Conservation (phyloP, 371 early-diverging fungal genomes). For the Zychaea mexicana region DNA sequence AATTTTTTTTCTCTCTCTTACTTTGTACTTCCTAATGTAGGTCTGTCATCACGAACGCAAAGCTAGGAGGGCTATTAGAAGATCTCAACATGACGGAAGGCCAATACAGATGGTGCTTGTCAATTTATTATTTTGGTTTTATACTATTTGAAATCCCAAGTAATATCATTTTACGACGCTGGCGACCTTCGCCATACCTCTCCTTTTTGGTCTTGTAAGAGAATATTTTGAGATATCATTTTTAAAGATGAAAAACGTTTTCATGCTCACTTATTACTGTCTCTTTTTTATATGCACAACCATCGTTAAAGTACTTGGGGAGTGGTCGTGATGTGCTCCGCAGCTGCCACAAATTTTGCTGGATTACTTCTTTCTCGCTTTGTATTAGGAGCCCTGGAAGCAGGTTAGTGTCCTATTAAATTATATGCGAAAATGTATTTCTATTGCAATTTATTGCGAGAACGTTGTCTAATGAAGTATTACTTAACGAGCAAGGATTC, state of each 20-base stretch:
- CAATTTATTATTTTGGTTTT: conserved; percentile 20
- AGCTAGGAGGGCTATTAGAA: conserved; percentile 29
- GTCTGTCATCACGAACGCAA: conserved; percentile 43
- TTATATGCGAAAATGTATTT: no score
- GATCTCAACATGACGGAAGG: conserved; percentile 24
- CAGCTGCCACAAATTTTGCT: conserved; percentile 22
- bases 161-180: conserved; percentile 32
- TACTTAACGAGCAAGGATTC: no score
- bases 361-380: conserved; percentile 10
- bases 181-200: conserved; percentile 15
- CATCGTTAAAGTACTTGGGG: conserved; percentile 25
- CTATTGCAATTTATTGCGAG: no score
- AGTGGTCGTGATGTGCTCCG: conserved; percentile 20
- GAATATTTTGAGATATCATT: no score
- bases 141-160: conserved; percentile 38
- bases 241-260: neutral
- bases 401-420: no score
- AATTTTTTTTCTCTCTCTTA: no score
- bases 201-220: conserved; percentile 28
- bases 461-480: no score
- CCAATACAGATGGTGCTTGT: conserved; percentile 21
- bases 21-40: conserved; percentile 1
- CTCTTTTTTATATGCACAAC: neutral
- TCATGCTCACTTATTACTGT: neutral
- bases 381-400: conserved; percentile 20